A percentile compares a stretch with the other conserved stretches of the same genome.
These are phyloP conservation scores for Persicaria maculosa DNA, from an alignment of 148 eudicot genomes.

Conservation along the genomic window DNA sequence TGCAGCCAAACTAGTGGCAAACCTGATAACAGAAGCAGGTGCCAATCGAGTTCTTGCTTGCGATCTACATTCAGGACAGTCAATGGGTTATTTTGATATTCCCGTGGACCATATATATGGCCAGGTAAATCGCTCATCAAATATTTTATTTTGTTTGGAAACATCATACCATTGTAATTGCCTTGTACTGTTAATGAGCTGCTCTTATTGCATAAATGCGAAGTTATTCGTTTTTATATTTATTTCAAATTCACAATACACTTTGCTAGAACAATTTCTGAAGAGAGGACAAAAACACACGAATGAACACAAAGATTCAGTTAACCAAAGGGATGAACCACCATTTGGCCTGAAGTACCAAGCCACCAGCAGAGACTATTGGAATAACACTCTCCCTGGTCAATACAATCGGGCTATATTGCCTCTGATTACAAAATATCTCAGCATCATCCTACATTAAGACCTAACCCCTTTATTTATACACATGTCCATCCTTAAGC, in stretches of 20 bases:
- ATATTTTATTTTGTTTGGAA: background rate
- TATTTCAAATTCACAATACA: background rate
- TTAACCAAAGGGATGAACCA: too few species aligned
- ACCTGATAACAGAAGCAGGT: constrained; percentile 55
- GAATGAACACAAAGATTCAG: too few species aligned
- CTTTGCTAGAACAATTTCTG: background rate
- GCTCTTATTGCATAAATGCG: background rate
- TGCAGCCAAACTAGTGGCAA: constrained; percentile 56
- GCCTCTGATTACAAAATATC: too few species aligned
- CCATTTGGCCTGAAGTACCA: too few species aligned
- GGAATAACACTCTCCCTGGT: too few species aligned
- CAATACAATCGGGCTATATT: too few species aligned
- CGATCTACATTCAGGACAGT: constrained; percentile 68
- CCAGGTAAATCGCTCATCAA: constrained; percentile 28
- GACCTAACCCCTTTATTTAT: too few species aligned
- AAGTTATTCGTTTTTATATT: background rate
- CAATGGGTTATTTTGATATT: constrained; percentile 72
- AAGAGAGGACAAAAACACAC: too few species aligned
- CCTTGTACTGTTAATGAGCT: background rate
- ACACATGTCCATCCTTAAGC: too few species aligned
- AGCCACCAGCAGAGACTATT: too few species aligned
- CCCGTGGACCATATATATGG: constrained; percentile 65
- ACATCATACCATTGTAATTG: background rate
- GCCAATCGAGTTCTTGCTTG: constrained; percentile 65
- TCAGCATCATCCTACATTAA: too few species aligned